Base-by-base conservation (phyloP, 1,284 basidiomycete species). In the Cutaneotrichosporon curvatum region DNA sequence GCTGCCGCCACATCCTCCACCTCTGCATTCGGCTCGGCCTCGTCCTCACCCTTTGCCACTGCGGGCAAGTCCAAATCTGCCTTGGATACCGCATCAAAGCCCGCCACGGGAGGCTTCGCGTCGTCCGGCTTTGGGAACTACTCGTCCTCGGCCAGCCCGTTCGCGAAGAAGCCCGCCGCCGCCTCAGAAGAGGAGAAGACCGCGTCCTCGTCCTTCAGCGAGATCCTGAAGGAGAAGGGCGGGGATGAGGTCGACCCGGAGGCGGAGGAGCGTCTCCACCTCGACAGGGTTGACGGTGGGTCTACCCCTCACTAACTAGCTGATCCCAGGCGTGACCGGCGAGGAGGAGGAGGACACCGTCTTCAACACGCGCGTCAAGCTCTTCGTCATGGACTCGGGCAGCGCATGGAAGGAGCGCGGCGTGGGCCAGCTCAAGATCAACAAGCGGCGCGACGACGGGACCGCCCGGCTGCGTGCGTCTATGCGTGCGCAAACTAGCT, bases 331-430 rank as follows among this genome's bases (percentile, higher is more conserved):
- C 25, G 73, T 78, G 36, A 96, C 91, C 0, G 91, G 91, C 10
- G 91, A 96, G 69, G 91, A 96, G 67, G 85, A 88, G 19, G 91
- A 96, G 66, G 79, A 84, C 50, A 90, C 85, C 1, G 72, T 89
- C 36, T 82, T 84, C 67, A 84, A 87, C 71, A 82, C 84, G 11
- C 82, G 91, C 50, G 85, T 84, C 37, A 95, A 94, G 73, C 73
- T 96, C 25, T 94, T 82, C 65, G 73, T 80, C 15, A 78, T 91
- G 59, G 79, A 80, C 57, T 74, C 79, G 62, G 74, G 78, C 43
- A 28, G 25, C 25, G 45, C 34, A 12, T 96, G 90, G 90, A 87
- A 84, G 64, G 91, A 96, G 67, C 78, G 85, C 37, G 91, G 91
- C 9, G 86, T 82, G 14, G 91, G 91, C 1, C 76, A 79, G 15